These are phyloP conservation scores for Wickerhamiella slavikovae DNA, from an alignment of 805 yeast genomes.

Conservation along the genomic window DNA sequence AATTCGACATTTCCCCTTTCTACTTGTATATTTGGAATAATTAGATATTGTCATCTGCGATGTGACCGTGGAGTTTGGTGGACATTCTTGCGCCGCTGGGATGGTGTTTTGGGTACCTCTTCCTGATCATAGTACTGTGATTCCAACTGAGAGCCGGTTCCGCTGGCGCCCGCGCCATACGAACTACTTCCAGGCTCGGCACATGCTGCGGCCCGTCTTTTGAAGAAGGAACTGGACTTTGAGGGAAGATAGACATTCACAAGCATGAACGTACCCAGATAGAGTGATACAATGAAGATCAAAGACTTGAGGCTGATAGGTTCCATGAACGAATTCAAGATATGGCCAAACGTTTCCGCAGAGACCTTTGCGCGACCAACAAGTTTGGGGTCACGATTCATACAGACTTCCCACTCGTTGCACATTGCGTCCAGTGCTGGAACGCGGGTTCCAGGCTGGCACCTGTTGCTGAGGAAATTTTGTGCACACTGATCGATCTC, in stretches of 20 bases:
- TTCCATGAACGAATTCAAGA: slow-evolving; percentile 51
- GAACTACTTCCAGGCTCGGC: too few species aligned
- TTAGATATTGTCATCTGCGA: too few species aligned
- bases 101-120: too few species aligned
- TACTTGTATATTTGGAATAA: too few species aligned
- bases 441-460: slow-evolving; percentile 39
- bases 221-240: slow-evolving; percentile 3
- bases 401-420: slow-evolving; percentile 58
- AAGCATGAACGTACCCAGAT: slow-evolving; percentile 15
- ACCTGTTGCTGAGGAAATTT: slow-evolving; percentile 51
- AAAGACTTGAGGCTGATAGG: slow-evolving; percentile 55
- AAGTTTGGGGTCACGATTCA: slow-evolving; percentile 51
- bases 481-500: slow-evolving; percentile 51
- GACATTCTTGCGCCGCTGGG: too few species aligned
- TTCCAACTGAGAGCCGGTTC: too few species aligned
- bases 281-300: slow-evolving; percentile 15
- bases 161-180: too few species aligned
- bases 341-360: slow-evolving; percentile 69
- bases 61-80: too few species aligned
- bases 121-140: too few species aligned
- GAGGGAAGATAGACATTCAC: slow-evolving; percentile 15
- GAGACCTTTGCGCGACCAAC: slow-evolving; percentile 52
- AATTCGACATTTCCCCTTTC: too few species aligned
- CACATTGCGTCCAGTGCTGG: slow-evolving; percentile 62
- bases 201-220: background rate